phyloP scores from a whole-genome alignment of 441 rosid species.

The Manihot esculenta region DNA sequence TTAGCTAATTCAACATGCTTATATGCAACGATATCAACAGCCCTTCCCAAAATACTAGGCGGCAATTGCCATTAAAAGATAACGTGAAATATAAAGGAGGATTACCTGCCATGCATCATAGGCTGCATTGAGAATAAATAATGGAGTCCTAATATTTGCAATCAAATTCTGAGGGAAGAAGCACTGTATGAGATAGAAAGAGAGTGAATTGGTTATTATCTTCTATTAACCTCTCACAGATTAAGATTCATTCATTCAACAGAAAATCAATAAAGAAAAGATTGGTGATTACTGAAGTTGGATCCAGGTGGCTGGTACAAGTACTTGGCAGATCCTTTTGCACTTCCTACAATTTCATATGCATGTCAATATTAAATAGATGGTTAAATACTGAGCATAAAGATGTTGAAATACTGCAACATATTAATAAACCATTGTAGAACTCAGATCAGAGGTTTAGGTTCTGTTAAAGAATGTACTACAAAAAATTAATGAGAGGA shows the following conservation, averaged over 20 bases:
- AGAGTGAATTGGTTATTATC: conserved; percentile 19
- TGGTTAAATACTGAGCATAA: neutral
- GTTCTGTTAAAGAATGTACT: neutral
- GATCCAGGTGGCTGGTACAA: conserved; percentile 60
- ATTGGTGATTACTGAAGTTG: conserved; percentile 53
- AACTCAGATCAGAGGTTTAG: no score
- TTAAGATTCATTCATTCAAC: neutral
- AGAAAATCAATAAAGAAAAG: conserved; percentile 13
- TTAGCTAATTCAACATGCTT: neutral
- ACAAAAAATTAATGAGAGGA: no score
- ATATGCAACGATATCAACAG: neutral
- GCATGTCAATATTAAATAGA: neutral
- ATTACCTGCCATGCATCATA: conserved; percentile 89
- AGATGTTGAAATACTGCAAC: neutral
- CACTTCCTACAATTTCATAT: conserved; percentile 37
- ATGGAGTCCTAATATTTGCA: conserved; percentile 56
- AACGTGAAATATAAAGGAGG: neutral
- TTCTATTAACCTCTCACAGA: neutral
- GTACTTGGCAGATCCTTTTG: conserved; percentile 49
- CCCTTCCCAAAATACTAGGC: neutral
- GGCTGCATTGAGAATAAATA: conserved; percentile 82
- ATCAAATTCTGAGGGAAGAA: conserved; percentile 85
- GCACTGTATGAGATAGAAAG: conserved; percentile 52
- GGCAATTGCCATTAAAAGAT: neutral
- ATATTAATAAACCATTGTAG: neutral